Evolutionary conservation across 805 yeast species (phyloP).

Genomic region (Lipomyces oligophaga): DNA sequence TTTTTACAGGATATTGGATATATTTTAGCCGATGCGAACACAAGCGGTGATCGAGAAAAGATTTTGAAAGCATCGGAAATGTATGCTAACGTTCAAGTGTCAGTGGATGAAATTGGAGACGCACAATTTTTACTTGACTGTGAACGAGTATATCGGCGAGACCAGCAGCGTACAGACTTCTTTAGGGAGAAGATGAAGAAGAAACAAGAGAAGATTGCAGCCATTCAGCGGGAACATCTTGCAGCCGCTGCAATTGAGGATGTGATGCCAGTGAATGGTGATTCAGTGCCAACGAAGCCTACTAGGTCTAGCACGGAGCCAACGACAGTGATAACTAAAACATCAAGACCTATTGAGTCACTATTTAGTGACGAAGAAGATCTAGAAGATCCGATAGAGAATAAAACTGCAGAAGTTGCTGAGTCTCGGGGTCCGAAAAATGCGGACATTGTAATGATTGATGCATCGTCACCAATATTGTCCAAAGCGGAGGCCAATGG

Average conservation of each 20-base stretch:
- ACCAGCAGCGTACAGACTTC: conserved; percentile 46
- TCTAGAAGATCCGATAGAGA: conserved; percentile 4
- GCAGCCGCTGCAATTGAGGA: neutral
- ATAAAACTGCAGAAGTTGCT: neutral
- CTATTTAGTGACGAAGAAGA: conserved; percentile 16
- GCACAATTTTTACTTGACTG: conserved; percentile 75
- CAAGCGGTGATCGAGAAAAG: conserved; percentile 78
- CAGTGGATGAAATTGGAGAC: conserved; percentile 75
- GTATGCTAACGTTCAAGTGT: conserved; percentile 94
- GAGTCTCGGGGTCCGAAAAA: neutral
- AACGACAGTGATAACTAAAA: neutral
- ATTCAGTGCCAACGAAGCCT: too few relatives aligned
- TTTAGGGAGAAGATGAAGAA: conserved; percentile 36
- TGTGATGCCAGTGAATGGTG: neutral
- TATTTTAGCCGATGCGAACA: conserved; percentile 74
- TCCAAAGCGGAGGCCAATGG: neutral
- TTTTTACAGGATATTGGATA: conserved; percentile 78
- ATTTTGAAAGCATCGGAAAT: conserved; percentile 81
- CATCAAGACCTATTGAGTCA: conserved; percentile 7
- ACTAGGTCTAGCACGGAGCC: too few relatives aligned
- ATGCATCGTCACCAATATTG: neutral
- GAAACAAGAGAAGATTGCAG: conserved; percentile 30
- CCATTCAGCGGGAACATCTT: neutral
- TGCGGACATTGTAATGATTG: conserved; percentile 1
- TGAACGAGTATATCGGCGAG: conserved; percentile 65